Conservation (phyloP, 202 grass and related monocot genomes). For the Panicum virgatum region DNA sequence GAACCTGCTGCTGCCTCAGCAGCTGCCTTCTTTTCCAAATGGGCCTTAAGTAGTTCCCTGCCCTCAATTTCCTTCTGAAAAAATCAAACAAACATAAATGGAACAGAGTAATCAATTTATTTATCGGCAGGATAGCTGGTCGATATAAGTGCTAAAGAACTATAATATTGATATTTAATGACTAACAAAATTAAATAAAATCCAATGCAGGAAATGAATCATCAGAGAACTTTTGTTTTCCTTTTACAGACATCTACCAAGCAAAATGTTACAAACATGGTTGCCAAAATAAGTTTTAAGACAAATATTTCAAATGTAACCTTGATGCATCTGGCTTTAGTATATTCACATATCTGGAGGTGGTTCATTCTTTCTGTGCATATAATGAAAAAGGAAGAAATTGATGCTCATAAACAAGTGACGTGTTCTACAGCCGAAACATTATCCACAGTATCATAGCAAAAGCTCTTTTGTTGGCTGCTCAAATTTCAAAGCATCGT, state of each 20-base stretch:
- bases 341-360: neutral
- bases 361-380: neutral
- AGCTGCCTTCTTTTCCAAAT: constrained; percentile 61
- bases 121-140: constrained; percentile 1
- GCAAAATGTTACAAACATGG: neutral
- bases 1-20: constrained; percentile 43
- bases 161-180: constrained; percentile 14
- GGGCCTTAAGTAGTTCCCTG: constrained; percentile 55
- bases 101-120: constrained; percentile 35
- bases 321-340: neutral
- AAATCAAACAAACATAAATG: constrained; percentile 34
- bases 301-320: constrained; percentile 6
- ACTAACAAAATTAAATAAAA: constrained; percentile 12
- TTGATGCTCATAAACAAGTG: neutral
- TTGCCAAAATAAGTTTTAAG: constrained; percentile 10
- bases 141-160: neutral
- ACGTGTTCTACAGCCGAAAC: constrained; percentile 7
- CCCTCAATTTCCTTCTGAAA: constrained; percentile 66
- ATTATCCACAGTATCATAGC: constrained; percentile 15
- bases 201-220: constrained; percentile 23
- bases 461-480: neutral
- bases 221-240: constrained; percentile 5
- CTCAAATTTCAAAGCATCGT: constrained; percentile 12
- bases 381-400: constrained; percentile 24
- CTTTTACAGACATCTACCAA: constrained; percentile 18